These are phyloP conservation scores for Microstegium vimineum DNA, from an alignment of 176 grass and related monocot genomes.

Conservation along the genomic window DNA sequence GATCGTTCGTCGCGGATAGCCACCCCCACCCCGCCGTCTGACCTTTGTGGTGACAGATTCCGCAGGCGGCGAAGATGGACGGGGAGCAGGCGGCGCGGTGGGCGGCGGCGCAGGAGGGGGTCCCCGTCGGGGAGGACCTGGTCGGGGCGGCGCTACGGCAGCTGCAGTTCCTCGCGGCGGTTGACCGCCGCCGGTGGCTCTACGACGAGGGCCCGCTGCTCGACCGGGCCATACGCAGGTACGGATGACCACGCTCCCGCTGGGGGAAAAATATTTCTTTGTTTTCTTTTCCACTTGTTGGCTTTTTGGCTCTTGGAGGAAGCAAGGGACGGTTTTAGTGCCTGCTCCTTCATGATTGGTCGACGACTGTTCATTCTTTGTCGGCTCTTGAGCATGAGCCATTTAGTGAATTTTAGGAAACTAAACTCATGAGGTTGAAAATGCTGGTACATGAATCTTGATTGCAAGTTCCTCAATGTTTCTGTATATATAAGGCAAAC, in stretches of 20 bases:
- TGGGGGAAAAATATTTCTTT: background rate
- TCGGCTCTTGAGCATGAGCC: no score
- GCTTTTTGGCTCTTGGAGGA: background rate
- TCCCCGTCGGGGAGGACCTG: constrained; percentile 56
- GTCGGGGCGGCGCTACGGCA: constrained; percentile 62
- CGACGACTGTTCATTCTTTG: background rate
- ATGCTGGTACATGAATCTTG: background rate
- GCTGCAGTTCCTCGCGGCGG: constrained; percentile 63
- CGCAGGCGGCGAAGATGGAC: constrained; percentile 46
- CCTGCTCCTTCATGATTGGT: no score
- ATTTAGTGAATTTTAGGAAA: background rate
- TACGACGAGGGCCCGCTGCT: constrained; percentile 62
- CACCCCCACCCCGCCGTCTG: background rate
- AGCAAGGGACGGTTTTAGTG: background rate
- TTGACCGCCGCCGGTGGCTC: constrained; percentile 82
- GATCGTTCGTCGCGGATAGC: no score
- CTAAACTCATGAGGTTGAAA: background rate
- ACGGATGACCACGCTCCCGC: background rate
- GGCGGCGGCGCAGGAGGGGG: constrained; percentile 60
- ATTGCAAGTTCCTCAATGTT: background rate
- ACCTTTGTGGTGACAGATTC: background rate
- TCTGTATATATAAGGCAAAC: no score
- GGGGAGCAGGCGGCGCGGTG: constrained; percentile 57
- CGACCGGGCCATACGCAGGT: constrained; percentile 68
- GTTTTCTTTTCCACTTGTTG: no score